Evolutionary conservation across 148 eudicot species (phyloP).

Genomic region (Hydrangea macrophylla): DNA sequence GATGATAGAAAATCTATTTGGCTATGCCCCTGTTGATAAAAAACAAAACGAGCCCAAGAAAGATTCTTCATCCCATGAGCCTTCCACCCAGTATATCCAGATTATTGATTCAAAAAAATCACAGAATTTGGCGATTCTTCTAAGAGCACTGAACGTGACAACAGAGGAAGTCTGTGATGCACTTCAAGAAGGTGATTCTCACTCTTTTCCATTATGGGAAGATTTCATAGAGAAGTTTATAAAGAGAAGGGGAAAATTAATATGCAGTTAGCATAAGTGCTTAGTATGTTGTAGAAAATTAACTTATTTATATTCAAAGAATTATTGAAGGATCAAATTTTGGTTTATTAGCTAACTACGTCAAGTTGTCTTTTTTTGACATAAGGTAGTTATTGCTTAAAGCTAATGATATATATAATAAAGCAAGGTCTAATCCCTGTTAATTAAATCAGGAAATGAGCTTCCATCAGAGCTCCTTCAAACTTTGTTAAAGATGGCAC

Average conservation of each 20-base stretch:
- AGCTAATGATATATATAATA: too few species aligned
- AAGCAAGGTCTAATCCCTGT: constrained; percentile 3
- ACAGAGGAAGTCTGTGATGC: constrained; percentile 77
- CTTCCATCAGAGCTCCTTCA: constrained; percentile 76
- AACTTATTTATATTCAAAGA: too few species aligned
- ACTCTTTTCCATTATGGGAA: constrained; percentile 1
- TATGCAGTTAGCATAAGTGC: neutral
- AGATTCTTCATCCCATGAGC: constrained; percentile 43
- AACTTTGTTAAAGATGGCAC: constrained; percentile 77
- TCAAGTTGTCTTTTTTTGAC: too few species aligned
- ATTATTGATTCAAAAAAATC: constrained; percentile 72
- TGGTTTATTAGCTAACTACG: too few species aligned
- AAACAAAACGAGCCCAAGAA: constrained; percentile 43
- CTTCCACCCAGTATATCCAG: constrained; percentile 51
- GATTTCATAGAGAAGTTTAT: neutral
- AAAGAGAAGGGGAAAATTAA: too few species aligned
- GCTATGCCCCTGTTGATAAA: constrained; percentile 52
- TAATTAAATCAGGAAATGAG: constrained; percentile 46
- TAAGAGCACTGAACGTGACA: constrained; percentile 66
- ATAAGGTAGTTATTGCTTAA: too few species aligned
- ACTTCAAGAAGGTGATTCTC: constrained; percentile 54
- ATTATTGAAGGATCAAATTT: too few species aligned
- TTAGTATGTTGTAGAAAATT: too few species aligned
- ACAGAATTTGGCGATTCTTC: constrained; percentile 65
- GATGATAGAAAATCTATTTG: constrained; percentile 89